Evolutionary conservation across 495 filamentous ascomycete genomes (phyloP).

Genomic region (Aspergillus leporis): DNA sequence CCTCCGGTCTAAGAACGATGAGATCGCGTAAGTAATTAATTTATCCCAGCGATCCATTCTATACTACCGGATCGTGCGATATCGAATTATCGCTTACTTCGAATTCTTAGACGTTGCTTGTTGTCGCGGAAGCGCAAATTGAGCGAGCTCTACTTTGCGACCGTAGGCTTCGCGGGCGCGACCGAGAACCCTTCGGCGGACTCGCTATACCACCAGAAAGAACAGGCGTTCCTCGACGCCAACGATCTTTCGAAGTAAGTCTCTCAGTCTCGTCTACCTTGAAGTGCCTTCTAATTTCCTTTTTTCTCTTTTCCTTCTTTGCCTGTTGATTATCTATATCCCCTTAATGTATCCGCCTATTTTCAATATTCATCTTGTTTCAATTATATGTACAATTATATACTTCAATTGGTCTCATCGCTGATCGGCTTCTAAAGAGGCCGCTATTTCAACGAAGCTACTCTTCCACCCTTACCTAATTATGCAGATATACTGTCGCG

Average conservation of each 20-base stretch:
- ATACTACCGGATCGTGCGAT: slow-evolving; percentile 9
- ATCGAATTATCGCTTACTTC: slow-evolving; percentile 32
- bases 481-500: slow-evolving; percentile 38
- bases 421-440: slow-evolving; percentile 55
- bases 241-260: slow-evolving; percentile 79
- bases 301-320: slow-evolving; percentile 29
- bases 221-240: slow-evolving; percentile 65
- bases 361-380: background rate
- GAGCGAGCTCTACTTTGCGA: slow-evolving; percentile 70
- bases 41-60: slow-evolving; percentile 23
- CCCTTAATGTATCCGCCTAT: slow-evolving; percentile 15
- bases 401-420: slow-evolving; percentile 20
- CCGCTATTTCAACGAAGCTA: slow-evolving; percentile 67
- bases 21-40: slow-evolving; percentile 60
- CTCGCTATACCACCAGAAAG: slow-evolving; percentile 50
- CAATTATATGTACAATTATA: slow-evolving; percentile 18
- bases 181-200: slow-evolving; percentile 56
- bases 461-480: slow-evolving; percentile 60
- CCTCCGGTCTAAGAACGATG: slow-evolving; percentile 59
- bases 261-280: background rate
- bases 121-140: slow-evolving; percentile 81
- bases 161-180: slow-evolving; percentile 49
- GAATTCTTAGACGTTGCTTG: slow-evolving; percentile 66
- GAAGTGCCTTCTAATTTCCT: slow-evolving; percentile 22
- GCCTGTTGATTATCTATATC: slow-evolving; percentile 15